These are phyloP conservation scores for Neurospora sublineolata DNA, from an alignment of 495 filamentous ascomycete genomes.

Conservation along the genomic window DNA sequence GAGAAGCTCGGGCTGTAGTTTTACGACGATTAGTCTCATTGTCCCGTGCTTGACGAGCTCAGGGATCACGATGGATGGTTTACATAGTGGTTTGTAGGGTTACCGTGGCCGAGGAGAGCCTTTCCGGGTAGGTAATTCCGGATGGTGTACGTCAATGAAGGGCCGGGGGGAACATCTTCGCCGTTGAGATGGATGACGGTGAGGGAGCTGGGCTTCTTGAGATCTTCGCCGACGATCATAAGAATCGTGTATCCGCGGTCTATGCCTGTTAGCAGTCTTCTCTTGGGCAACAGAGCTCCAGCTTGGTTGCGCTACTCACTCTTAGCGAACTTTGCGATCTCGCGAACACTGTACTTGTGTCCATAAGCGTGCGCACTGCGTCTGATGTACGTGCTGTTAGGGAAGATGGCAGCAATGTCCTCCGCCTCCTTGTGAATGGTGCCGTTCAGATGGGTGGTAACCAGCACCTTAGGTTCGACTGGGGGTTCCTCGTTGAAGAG, in stretches of 20 bases:
- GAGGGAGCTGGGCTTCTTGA: slow-evolving; percentile 64
- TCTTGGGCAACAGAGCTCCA: not conserved
- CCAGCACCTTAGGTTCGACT: slow-evolving; percentile 62
- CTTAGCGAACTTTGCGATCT: slow-evolving; percentile 77
- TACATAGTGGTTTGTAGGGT: slow-evolving; percentile 68
- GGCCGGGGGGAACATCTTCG: slow-evolving; percentile 50
- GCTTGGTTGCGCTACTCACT: slow-evolving; percentile 16
- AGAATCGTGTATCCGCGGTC: slow-evolving; percentile 68
- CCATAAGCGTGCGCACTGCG: slow-evolving; percentile 68
- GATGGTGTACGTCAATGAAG: slow-evolving; percentile 62
- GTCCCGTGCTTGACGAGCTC: too few species aligned
- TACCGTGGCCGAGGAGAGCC: slow-evolving; percentile 76
- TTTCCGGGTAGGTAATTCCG: slow-evolving; percentile 78
- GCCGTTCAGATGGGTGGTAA: slow-evolving; percentile 79
- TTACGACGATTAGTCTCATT: slow-evolving; percentile 3
- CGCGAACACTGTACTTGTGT: slow-evolving; percentile 78
- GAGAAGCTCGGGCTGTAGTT: slow-evolving; percentile 62
- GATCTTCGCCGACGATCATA: slow-evolving; percentile 72
- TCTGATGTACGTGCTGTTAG: slow-evolving; percentile 72
- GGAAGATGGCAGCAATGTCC: slow-evolving; percentile 67
- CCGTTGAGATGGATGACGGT: slow-evolving; percentile 62
- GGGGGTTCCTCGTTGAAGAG: slow-evolving; percentile 58
- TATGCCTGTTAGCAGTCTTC: slow-evolving; percentile 7
- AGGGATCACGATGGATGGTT: not conserved
- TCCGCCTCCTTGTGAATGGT: slow-evolving; percentile 74